These are phyloP conservation scores for Ganoderma boninense DNA, from an alignment of 1,284 basidiomycete species.

Conservation along the genomic window DNA sequence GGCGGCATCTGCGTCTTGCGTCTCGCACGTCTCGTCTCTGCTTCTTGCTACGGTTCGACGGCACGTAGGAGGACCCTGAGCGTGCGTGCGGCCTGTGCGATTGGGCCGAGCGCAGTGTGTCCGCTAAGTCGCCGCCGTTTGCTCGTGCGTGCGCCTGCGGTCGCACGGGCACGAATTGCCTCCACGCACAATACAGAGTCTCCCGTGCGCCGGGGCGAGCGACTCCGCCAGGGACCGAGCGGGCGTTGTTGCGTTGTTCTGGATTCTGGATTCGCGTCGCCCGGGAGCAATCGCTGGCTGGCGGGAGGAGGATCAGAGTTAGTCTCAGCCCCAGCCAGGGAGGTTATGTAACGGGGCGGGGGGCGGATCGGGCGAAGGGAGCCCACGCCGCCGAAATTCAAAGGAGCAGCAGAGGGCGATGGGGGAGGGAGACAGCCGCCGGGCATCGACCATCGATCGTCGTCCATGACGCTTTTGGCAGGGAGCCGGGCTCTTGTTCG, in stretches of 20 bases:
- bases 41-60: constrained; percentile 1
- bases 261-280: not conserved
- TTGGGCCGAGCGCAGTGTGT: not conserved
- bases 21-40: not conserved
- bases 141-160: not conserved
- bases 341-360: not conserved
- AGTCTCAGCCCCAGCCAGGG: no score
- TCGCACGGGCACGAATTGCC: not conserved
- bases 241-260: not conserved
- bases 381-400: constrained; percentile 12
- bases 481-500: not conserved
- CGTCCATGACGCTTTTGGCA: constrained; percentile 4
- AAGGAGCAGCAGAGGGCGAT: not conserved
- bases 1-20: not conserved
- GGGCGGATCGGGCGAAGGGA: not conserved
- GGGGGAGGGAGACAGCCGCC: not conserved
- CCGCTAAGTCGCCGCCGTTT: constrained; percentile 2
- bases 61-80: constrained; percentile 1
- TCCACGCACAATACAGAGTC: constrained; percentile 1
- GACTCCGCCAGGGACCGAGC: not conserved
- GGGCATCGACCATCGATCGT: constrained; percentile 18
- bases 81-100: not conserved
- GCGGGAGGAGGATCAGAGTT: not conserved
- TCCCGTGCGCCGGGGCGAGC: not conserved
- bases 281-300: not conserved